Evolutionary conservation across 1,284 basidiomycete genomes (phyloP).

Genomic region (Microbotryum lychnidis-dioicae): DNA sequence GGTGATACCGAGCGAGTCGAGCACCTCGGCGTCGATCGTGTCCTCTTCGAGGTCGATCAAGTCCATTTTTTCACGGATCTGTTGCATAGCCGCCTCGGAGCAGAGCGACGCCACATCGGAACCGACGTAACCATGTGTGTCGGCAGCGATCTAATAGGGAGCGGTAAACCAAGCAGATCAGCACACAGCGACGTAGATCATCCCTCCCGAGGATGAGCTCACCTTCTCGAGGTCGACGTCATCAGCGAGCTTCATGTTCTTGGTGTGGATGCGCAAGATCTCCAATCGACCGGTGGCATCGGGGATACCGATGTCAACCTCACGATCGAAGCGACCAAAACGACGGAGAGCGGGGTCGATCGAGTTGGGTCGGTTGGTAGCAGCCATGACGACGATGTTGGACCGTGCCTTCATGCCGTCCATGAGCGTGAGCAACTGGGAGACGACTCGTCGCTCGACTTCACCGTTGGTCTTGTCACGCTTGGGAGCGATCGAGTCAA

Average conservation of each 20-base stretch:
- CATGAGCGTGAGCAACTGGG: constrained; percentile 96
- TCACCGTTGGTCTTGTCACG: constrained; percentile 99
- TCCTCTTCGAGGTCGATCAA: constrained; percentile 50
- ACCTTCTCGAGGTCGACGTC: constrained; percentile 97
- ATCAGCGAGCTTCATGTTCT: constrained; percentile 97
- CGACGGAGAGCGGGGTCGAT: constrained; percentile 97
- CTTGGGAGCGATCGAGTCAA: constrained; percentile 98
- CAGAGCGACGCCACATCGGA: constrained; percentile 94
- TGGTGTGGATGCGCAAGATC: constrained; percentile 97
- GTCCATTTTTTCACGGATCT: constrained; percentile 79
- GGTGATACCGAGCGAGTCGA: constrained; percentile 89
- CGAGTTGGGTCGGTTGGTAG: constrained; percentile 97
- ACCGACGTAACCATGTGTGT: constrained; percentile 98
- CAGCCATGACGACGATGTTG: constrained; percentile 99
- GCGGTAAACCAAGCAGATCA: background rate
- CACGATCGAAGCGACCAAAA: constrained; percentile 97
- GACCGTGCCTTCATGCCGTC: constrained; percentile 97
- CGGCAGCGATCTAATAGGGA: constrained; percentile 71
- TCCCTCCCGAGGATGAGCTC: constrained; percentile 13
- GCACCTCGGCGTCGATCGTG: constrained; percentile 92
- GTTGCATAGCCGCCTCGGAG: constrained; percentile 96
- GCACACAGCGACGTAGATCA: no score
- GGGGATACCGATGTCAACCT: constrained; percentile 98
- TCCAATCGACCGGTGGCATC: constrained; percentile 97
- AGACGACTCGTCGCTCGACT: constrained; percentile 97